Evolutionary conservation across 345 rosid species (phyloP).

Genomic region (Lepidium didymum): DNA sequence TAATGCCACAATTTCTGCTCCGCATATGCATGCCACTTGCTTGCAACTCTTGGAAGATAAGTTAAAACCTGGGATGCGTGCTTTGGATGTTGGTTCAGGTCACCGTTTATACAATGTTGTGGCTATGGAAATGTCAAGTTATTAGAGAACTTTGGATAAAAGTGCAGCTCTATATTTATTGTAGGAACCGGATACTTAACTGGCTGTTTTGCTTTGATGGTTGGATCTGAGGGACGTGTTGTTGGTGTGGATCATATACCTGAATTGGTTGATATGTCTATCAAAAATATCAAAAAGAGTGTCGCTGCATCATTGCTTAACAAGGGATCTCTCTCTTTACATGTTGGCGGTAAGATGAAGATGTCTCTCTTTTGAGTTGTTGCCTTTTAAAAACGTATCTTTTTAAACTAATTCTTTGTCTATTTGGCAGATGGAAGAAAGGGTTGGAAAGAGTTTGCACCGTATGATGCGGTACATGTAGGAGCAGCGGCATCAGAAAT

Average conservation of each 20-base stretch:
- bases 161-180: not conserved
- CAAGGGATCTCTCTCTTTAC: slow-evolving; percentile 71
- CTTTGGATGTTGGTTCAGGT: slow-evolving; percentile 97
- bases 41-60: slow-evolving; percentile 71
- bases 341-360: slow-evolving; percentile 56
- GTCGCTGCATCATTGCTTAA: slow-evolving; percentile 59
- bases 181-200: slow-evolving; percentile 92
- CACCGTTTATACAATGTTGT: not conserved
- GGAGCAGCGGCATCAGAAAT: slow-evolving; percentile 96
- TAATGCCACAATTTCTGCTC: slow-evolving; percentile 97
- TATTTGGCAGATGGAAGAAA: slow-evolving; percentile 68
- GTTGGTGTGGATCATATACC: slow-evolving; percentile 95
- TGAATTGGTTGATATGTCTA: slow-evolving; percentile 58
- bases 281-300: slow-evolving; percentile 63
- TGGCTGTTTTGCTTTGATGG: slow-evolving; percentile 92
- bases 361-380: not conserved
- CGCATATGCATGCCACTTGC: slow-evolving; percentile 98
- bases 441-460: slow-evolving; percentile 85
- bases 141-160: not conserved
- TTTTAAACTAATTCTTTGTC: not conserved
- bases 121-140: not conserved
- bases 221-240: slow-evolving; percentile 75
- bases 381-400: not conserved
- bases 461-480: slow-evolving; percentile 91
- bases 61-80: slow-evolving; percentile 87